Conservation (phyloP, 2,329 filamentous ascomycete genomes). For the Albophoma yamanashiensis region DNA sequence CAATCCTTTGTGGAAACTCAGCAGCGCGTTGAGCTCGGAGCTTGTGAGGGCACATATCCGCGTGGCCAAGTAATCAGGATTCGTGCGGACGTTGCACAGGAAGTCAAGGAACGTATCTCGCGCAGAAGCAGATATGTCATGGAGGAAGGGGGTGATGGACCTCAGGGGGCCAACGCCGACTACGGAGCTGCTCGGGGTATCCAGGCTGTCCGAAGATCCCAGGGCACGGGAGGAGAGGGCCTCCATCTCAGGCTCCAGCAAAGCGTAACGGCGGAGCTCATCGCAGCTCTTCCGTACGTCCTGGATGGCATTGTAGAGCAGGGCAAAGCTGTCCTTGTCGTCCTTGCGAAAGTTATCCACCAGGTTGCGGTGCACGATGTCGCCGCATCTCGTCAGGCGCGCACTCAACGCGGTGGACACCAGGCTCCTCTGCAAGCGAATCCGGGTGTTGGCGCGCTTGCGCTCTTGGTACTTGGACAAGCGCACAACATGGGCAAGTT, state of each 20-base stretch:
- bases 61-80: constrained; percentile 78
- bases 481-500: constrained; percentile 68
- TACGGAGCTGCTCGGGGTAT: constrained; percentile 32
- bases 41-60: constrained; percentile 67
- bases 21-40: constrained; percentile 66
- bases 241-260: constrained; percentile 64
- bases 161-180: constrained; percentile 24
- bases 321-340: constrained; percentile 67
- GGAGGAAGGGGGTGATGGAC: constrained; percentile 47
- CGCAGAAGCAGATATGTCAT: constrained; percentile 65
- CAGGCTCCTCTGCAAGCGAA: constrained; percentile 63
- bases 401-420: constrained; percentile 66
- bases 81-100: constrained; percentile 70
- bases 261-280: constrained; percentile 57
- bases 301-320: constrained; percentile 66
- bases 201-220: constrained; percentile 37
- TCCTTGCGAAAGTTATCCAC: constrained; percentile 70
- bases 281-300: constrained; percentile 71
- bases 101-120: constrained; percentile 70
- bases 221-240: constrained; percentile 31
- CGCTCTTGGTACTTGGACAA: constrained; percentile 74
- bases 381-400: constrained; percentile 63
- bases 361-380: constrained; percentile 63
- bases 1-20: constrained; percentile 66
- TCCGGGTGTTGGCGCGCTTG: constrained; percentile 62